phyloP scores from a whole-genome alignment of 176 grass and related monocot species.

The Bolboschoenus planiculmis region DNA sequence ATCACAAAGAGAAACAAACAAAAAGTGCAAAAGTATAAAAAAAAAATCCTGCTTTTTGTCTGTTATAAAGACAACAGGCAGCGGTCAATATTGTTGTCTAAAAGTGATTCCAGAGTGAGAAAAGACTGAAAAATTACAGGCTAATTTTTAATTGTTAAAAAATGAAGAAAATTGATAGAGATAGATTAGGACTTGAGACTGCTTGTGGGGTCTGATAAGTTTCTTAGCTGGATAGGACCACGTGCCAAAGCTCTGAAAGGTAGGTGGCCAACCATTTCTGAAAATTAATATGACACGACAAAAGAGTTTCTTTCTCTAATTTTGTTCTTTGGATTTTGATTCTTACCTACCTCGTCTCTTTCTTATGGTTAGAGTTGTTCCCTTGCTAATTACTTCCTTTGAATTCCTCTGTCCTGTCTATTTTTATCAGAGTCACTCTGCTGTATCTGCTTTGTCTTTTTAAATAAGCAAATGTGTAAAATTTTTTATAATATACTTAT shows the following conservation, averaged over 20 bases:
- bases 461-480: background rate
- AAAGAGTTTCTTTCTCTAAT: background rate
- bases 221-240: background rate
- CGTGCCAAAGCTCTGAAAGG: background rate
- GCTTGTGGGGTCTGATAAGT: background rate
- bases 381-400: background rate
- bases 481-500: background rate
- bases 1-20: background rate
- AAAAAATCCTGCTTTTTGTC: background rate
- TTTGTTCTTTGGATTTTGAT: background rate
- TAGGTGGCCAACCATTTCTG: conserved; percentile 1
- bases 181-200: background rate
- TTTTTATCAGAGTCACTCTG: background rate
- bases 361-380: conserved; percentile 10
- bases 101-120: background rate
- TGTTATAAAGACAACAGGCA: background rate
- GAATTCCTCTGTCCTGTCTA: background rate
- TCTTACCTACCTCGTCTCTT: background rate
- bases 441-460: background rate
- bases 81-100: background rate
- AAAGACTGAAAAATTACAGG: background rate
- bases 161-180: background rate
- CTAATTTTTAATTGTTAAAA: background rate
- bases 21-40: background rate
- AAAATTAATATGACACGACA: background rate